phyloP scores from a whole-genome alignment of 805 yeast genomes.

The Nakazawaea ernobii region DNA sequence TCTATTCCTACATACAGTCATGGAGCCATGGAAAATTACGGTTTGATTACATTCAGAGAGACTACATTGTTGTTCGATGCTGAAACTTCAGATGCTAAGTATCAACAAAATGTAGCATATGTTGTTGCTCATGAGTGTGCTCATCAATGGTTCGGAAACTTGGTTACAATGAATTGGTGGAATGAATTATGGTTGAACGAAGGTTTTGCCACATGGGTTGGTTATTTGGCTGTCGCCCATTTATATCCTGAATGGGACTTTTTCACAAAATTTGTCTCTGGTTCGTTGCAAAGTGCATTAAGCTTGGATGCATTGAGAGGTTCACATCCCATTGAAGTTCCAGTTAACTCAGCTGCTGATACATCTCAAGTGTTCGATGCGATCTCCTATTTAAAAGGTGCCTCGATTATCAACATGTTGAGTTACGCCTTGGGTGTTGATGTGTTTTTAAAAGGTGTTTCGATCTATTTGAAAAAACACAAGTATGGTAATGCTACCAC shows the following conservation, averaged over 20 bases:
- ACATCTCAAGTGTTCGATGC: conserved; percentile 79
- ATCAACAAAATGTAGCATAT: conserved; percentile 69
- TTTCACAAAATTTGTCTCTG: conserved; percentile 49
- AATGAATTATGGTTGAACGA: conserved; percentile 87
- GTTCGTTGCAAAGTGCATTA: conserved; percentile 45
- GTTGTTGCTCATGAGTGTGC: conserved; percentile 85
- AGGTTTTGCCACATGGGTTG: conserved; percentile 87
- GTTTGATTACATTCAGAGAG: conserved; percentile 63
- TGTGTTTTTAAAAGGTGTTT: conserved; percentile 65
- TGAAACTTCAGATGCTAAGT: conserved; percentile 38
- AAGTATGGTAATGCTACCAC: conserved; percentile 69
- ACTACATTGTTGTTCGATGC: conserved; percentile 49
- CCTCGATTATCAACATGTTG: conserved; percentile 72
- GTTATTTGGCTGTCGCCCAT: conserved; percentile 61
- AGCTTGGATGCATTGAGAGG: conserved; percentile 50
- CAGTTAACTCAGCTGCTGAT: conserved; percentile 71
- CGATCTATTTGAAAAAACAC: conserved; percentile 57
- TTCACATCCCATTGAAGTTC: conserved; percentile 81
- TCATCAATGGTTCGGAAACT: conserved; percentile 89
- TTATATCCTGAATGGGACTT: conserved; percentile 81
- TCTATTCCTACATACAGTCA: conserved; percentile 78
- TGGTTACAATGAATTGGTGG: conserved; percentile 94
- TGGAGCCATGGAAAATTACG: conserved; percentile 93
- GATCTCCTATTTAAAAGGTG: conserved; percentile 78
- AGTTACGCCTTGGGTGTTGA: conserved; percentile 67